A percentile compares a stretch with the other conserved stretches of the same genome.
phyloP scores from a whole-genome alignment of 257 asterid species.

The Solanum arcanum region DNA sequence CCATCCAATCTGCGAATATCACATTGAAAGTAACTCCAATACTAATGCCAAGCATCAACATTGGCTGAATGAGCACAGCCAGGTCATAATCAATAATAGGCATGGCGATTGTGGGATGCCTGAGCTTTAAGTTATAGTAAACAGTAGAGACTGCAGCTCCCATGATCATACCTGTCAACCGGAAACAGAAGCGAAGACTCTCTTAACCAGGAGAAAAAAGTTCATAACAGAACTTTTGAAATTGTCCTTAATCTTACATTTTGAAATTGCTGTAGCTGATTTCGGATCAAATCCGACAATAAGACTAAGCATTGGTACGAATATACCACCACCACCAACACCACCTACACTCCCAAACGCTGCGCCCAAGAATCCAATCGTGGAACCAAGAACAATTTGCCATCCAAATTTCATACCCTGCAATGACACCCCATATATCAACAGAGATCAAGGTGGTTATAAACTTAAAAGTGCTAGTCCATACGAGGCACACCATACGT shows the following conservation, averaged over 20 bases:
- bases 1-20: constrained; percentile 97
- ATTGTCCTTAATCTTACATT: constrained; percentile 42
- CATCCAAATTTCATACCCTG: constrained; percentile 80
- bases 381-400: constrained; percentile 57
- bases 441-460: not conserved
- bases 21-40: constrained; percentile 93
- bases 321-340: constrained; percentile 97
- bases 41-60: constrained; percentile 96
- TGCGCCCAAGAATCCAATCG: constrained; percentile 90
- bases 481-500: not conserved
- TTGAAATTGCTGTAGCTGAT: constrained; percentile 91
- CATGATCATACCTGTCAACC: constrained; percentile 89
- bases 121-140: constrained; percentile 75
- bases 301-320: constrained; percentile 88
- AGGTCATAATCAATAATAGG: constrained; percentile 90
- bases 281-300: constrained; percentile 85
- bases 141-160: constrained; percentile 91
- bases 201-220: not conserved
- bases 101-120: constrained; percentile 92
- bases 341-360: constrained; percentile 99
- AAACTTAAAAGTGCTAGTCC: not conserved
- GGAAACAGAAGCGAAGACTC: not conserved
- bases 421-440: not conserved
- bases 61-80: constrained; percentile 95
- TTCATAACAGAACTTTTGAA: not conserved